Evolutionary conservation across 139 green algal species (phyloP).

Genomic region (Tetraselmis striata): DNA sequence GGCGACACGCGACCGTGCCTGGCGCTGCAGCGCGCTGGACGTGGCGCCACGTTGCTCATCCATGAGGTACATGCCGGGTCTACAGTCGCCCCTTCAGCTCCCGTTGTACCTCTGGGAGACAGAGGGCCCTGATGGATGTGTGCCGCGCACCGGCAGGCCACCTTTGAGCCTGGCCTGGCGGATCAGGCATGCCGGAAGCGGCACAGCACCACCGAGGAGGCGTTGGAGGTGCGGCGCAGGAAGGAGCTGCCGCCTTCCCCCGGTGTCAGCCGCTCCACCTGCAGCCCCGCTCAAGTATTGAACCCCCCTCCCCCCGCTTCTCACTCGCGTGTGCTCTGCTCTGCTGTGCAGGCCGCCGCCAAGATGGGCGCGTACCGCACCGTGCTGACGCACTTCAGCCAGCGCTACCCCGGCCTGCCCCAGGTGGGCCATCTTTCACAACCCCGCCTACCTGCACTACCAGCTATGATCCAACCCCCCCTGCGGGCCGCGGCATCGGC

Average conservation of each 20-base stretch:
- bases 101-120: no score
- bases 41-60: constrained; percentile 41
- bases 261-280: no score
- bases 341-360: background rate
- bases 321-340: background rate
- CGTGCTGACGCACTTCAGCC: constrained; percentile 62
- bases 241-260: no score
- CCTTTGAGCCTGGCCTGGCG: constrained; percentile 40
- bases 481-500: no score
- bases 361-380: constrained; percentile 50
- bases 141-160: constrained; percentile 31
- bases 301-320: no score
- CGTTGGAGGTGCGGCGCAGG: constrained; percentile 39
- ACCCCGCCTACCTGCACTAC: background rate
- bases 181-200: constrained; percentile 51
- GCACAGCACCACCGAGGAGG: constrained; percentile 71
- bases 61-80: constrained; percentile 36
- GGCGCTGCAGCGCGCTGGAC: constrained; percentile 13
- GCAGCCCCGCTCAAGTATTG: no score
- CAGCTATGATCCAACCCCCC: no score
- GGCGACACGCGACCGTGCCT: constrained; percentile 51
- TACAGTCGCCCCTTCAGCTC: no score
- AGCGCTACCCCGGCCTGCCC: constrained; percentile 38
- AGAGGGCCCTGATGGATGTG: no score
- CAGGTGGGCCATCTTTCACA: background rate